Evolutionary conservation across 2,329 filamentous ascomycete genomes (phyloP), one percentile per base, ranked within the genome.

Genomic region (Aspergillus ochraceoroseus): DNA sequence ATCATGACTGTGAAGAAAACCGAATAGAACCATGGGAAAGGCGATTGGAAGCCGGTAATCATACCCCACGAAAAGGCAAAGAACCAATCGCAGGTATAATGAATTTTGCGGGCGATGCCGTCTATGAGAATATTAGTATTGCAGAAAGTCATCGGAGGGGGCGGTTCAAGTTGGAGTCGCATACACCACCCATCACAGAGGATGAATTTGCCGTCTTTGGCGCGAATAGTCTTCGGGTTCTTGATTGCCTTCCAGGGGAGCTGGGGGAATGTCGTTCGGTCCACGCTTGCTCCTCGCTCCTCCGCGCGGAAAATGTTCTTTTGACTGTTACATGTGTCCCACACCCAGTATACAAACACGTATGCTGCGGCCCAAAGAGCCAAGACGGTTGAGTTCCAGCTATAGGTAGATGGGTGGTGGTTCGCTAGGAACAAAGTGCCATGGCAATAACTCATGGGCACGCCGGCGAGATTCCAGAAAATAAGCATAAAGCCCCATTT

Each of bases 401-500:
- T 73, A 65, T 94, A 95, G 33, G 77, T 78, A 19, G 79, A 75
- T 0, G 88, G 85, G 53, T 84, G 66, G 61, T 92, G 87, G 63
- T 82, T 87, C 47, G 87, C 87, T 23, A 95, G 75, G 68, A 85
- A 95, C 53, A 95, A 76, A 25, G 85, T 89, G 74, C 85, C 92
- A 72, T 95, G 88, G 69, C 87, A 94, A 74, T 95, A 95, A 19
- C 80, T 87, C 41, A 95, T 76, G 4, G 88, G 88, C 8, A 95
- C 88, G 48, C 88, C 88, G 25, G 88, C 87, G 61, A 95, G 74
- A 67, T 94, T 95, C 88, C 88, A 95, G 77, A 95, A 95, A 62
- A 92, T 94, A 53, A 95, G 78, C 87, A 95, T 94, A 71, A 95
- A 95, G 25, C 88, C 88, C 76, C 85, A 87, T 70, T 95, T 94